Evolutionary conservation across 345 rosid genomes (phyloP).

Genomic region (Citrus mangshanensis): DNA sequence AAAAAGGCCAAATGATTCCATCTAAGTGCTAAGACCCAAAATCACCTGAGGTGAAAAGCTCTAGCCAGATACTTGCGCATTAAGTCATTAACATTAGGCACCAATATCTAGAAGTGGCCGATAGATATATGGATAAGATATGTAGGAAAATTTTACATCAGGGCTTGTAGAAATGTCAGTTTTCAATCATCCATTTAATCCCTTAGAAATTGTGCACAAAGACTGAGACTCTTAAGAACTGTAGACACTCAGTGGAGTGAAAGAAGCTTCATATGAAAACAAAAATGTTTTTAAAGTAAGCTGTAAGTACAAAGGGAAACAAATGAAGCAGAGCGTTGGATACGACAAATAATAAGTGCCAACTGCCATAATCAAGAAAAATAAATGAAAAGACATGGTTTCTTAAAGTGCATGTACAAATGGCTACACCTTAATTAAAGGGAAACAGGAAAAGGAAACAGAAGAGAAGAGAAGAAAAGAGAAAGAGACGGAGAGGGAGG

Average conservation of each 20-base stretch:
- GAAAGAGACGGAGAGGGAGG: no score
- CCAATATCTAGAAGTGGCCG: background rate
- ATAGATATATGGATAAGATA: no score
- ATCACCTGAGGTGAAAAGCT: background rate
- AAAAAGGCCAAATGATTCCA: constrained; percentile 9
- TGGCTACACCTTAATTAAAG: background rate
- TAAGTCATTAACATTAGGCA: background rate
- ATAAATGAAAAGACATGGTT: background rate
- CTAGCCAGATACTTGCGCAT: background rate
- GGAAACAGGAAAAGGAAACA: background rate
- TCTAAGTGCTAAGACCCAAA: background rate
- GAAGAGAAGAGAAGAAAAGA: background rate
- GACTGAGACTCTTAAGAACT: background rate
- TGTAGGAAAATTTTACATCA: background rate
- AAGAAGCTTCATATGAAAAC: background rate
- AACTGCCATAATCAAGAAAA: background rate
- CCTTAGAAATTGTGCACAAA: background rate
- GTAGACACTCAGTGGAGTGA: background rate
- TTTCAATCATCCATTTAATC: background rate
- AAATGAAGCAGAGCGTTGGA: background rate
- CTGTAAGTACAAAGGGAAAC: background rate
- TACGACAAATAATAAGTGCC: no score
- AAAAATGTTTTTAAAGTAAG: background rate
- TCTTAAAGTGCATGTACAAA: background rate
- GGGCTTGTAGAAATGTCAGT: no score